Conservation (phyloP, 108 stramenopile species). For the Skeletonema marinoi region DNA sequence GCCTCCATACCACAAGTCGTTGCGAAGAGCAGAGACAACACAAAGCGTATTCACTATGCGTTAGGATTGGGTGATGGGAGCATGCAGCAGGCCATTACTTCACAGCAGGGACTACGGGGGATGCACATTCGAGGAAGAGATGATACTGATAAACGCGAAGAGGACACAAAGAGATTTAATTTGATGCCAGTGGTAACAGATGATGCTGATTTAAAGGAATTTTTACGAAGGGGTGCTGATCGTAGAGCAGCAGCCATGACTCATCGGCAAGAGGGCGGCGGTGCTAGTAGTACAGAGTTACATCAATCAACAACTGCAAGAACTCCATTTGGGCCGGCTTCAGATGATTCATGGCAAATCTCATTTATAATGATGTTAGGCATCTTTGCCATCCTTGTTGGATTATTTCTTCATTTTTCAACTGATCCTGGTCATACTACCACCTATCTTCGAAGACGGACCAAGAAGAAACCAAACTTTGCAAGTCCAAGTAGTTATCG, state of each 20-base stretch:
- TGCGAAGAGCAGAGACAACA: neutral
- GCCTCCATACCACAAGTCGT: neutral
- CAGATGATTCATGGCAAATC: conserved; percentile 59
- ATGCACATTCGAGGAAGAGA: conserved; percentile 11
- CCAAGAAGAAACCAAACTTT: conserved; percentile 20
- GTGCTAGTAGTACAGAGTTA: neutral
- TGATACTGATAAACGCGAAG: neutral
- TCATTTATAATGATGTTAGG: conserved; percentile 64
- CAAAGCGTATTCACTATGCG: conserved; percentile 51
- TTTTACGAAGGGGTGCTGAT: neutral
- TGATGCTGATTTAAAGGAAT: neutral
- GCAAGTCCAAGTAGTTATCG: conserved; percentile 20
- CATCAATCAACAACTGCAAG: neutral
- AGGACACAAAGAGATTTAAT: neutral
- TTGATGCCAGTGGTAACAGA: neutral
- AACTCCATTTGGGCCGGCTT: conserved; percentile 1
- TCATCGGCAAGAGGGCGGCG: neutral
- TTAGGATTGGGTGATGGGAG: conserved; percentile 73
- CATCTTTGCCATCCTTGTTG: conserved; percentile 60
- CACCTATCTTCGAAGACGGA: conserved; percentile 21
- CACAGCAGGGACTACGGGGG: conserved; percentile 35
- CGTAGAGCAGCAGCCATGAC: neutral
- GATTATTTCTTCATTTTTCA: conserved; percentile 66
- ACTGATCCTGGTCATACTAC: conserved; percentile 21
- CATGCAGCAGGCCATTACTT: conserved; percentile 3